These are phyloP conservation scores for Keqinozyma sinolaborantium DNA, from an alignment of 1,139 yeast species.

Conservation along the genomic window DNA sequence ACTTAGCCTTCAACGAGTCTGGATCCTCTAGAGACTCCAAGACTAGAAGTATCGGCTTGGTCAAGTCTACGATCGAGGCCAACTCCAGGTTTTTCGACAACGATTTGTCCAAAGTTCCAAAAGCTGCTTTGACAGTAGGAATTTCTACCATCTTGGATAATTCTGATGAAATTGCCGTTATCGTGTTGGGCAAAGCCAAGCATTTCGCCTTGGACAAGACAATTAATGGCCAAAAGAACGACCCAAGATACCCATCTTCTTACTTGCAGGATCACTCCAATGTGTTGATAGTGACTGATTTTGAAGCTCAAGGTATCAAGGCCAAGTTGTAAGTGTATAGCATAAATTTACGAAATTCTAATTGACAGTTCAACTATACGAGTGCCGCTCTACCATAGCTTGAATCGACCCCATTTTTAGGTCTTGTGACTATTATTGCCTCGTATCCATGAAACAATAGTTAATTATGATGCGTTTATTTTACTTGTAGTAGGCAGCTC, in stretches of 20 bases:
- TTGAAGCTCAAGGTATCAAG: conserved; percentile 38
- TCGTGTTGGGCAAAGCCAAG: conserved; percentile 47
- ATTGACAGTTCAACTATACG: too few relatives aligned
- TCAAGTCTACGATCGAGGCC: conserved; percentile 51
- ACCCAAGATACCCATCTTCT: conserved; percentile 40
- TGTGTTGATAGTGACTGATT: conserved; percentile 44
- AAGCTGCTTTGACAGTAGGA: conserved; percentile 54
- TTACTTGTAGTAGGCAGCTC: conserved; percentile 33
- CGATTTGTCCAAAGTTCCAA: conserved; percentile 49
- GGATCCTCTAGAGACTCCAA: conserved; percentile 47
- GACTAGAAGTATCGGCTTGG: conserved; percentile 51
- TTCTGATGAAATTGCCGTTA: conserved; percentile 49
- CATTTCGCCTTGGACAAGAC: conserved; percentile 43
- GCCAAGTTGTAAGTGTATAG: conserved; percentile 28
- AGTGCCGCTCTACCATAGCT: too few relatives aligned
- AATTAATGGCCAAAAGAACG: conserved; percentile 31
- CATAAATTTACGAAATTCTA: not conserved
- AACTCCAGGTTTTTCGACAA: conserved; percentile 54
- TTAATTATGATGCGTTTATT: not conserved
- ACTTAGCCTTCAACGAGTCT: conserved; percentile 61
- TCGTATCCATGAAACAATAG: too few relatives aligned
- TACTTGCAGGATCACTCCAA: conserved; percentile 46
- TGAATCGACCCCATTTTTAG: too few relatives aligned
- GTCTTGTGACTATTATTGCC: too few relatives aligned
- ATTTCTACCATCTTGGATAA: conserved; percentile 60